Base-by-base conservation (phyloP, 495 filamentous ascomycete species). In the Venustampulla echinocandica region DNA sequence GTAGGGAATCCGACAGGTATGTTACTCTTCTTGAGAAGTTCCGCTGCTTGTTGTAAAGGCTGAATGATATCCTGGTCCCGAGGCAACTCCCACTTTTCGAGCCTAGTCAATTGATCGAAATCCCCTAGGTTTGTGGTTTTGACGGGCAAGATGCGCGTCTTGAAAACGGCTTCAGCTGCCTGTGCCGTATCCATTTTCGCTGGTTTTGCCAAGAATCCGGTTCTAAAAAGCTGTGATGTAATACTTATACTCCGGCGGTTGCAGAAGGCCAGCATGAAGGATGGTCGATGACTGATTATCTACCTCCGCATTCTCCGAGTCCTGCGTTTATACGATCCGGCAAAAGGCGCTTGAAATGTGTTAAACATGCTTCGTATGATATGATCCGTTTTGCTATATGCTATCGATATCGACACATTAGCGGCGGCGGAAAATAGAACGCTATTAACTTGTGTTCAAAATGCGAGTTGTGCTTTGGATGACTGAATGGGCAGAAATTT, bases 1-100 rank as follows among this genome's bases (percentile, higher is more conserved):
- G 93, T 99, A 4, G 92, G 93, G 61, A 99, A 99, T 7, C 87
- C 93, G 33, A 99, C 85, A 14, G 90, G 89, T 34, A 53, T 54
- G 20, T 39, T 47, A 20, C 35, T 54, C 18, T 39, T 20, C 19
- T 49, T 41, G 3, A 59, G 50, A 18, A 48, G 47, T 15, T 18
- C n/a, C 4, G 57, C 57, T 28, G 57, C 57, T 25, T 51, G 38
- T 42, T 39, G 28, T 13, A 59, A 44, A 32, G 46, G 30, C 18
- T 34, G 43, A 15, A 59, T 39, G 13, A 24, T 38, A 5, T 38
- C 2, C 15, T 11, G n/a, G 24, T 51, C 39, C 1, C 20, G 30
- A 13, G 47, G 55, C 1, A 58, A 24, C 27, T 52, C 47, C 55
- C 55, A 58, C n/a, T 34, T 52, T 33, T 58, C 40, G 21, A 58